These are phyloP conservation scores for Straminergon stramineum DNA, from an alignment of 225 moss, liverwort and hornwort species.

Conservation along the genomic window DNA sequence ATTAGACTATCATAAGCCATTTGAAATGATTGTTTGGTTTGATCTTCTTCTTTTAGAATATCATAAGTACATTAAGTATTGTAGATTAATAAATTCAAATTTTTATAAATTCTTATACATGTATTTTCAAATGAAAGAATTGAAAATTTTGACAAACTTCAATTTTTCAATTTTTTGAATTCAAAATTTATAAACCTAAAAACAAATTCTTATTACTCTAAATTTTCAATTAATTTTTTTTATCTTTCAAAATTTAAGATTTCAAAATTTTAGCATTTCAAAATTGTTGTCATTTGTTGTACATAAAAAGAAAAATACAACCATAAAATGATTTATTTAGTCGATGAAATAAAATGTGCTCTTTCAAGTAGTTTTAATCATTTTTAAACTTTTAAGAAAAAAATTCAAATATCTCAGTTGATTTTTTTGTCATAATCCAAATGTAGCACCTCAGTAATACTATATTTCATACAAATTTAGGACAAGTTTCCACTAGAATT, in stretches of 20 bases:
- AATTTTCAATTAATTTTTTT: too few species aligned
- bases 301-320: neutral
- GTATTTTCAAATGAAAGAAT: neutral
- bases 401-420: rapidly evolving
- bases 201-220: neutral
- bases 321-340: neutral
- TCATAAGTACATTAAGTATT: too few species aligned
- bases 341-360: neutral
- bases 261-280: neutral
- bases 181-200: neutral
- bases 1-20: neutral
- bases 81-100: neutral
- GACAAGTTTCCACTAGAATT: rapidly evolving
- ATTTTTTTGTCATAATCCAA: neutral
- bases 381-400: neutral
- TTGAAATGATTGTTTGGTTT: neutral
- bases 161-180: too few species aligned
- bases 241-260: neutral
- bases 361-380: neutral
- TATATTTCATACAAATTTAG: neutral
- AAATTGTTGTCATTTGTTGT: neutral
- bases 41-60: neutral
- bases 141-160: too few species aligned
- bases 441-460: neutral
- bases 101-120: neutral